Evolutionary conservation across 306 rosid genomes (phyloP).

Genomic region (Rosa persica): DNA sequence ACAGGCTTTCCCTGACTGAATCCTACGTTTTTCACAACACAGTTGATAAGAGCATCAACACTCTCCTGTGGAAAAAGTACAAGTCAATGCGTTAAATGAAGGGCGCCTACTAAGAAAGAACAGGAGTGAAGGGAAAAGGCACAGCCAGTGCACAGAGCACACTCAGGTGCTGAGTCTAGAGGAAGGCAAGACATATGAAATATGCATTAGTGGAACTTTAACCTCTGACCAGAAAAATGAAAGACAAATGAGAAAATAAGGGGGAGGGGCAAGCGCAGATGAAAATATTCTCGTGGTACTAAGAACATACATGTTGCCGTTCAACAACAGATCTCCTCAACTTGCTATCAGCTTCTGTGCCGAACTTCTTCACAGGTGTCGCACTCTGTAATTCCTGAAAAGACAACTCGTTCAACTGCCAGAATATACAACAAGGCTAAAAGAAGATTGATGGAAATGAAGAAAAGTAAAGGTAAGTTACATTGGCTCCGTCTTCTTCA

Average conservation of each 20-base stretch:
- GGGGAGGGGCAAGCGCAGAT: constrained; percentile 15
- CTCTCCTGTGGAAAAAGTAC: constrained; percentile 63
- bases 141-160: neutral
- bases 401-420: constrained; percentile 25
- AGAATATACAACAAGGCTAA: constrained; percentile 18
- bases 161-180: neutral
- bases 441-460: neutral
- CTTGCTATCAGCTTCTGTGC: constrained; percentile 86
- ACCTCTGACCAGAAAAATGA: constrained; percentile 3
- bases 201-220: neutral
- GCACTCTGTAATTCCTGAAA: constrained; percentile 60
- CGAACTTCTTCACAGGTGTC: constrained; percentile 76
- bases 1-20: constrained; percentile 92
- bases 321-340: constrained; percentile 83
- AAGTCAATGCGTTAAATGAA: constrained; percentile 23
- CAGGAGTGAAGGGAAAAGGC: neutral
- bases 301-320: constrained; percentile 83
- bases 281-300: constrained; percentile 14
- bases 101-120: constrained; percentile 9
- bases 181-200: neutral
- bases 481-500: constrained; percentile 62
- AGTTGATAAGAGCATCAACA: constrained; percentile 87
- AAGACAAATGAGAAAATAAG: neutral
- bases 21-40: constrained; percentile 81
- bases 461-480: constrained; percentile 30